A percentile compares a stretch with the other conserved stretches of the same genome.
These are phyloP conservation scores for Aaosphaeria pasadenensis DNA, from an alignment of 2,329 filamentous ascomycete genomes.

Conservation along the genomic window DNA sequence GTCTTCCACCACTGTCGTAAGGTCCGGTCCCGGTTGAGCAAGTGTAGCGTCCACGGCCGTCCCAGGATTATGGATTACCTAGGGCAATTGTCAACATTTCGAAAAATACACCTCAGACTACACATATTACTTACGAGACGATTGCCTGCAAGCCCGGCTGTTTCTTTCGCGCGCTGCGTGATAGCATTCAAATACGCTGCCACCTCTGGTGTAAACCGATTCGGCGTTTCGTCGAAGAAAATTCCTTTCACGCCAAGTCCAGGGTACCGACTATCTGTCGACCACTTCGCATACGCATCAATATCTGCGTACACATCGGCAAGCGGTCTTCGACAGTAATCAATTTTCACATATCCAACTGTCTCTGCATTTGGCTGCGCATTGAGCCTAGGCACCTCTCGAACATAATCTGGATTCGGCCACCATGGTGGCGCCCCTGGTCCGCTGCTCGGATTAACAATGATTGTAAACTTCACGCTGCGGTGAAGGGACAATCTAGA, in stretches of 20 bases:
- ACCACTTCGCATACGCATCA: conserved; percentile 44
- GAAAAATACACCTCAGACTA: not conserved
- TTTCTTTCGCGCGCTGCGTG: conserved; percentile 2
- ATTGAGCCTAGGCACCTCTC: conserved; percentile 38
- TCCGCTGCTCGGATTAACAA: conserved; percentile 46
- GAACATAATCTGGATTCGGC: conserved; percentile 43
- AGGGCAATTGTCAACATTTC: not conserved
- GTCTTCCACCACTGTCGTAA: conserved; percentile 24
- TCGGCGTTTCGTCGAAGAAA: conserved; percentile 49
- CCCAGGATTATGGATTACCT: conserved; percentile 31
- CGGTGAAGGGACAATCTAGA: not conserved
- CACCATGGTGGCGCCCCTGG: conserved; percentile 40
- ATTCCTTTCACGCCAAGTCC: conserved; percentile 45
- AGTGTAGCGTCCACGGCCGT: conserved; percentile 19
- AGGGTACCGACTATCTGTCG: conserved; percentile 19
- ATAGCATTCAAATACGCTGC: conserved; percentile 4
- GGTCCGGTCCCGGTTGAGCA: conserved; percentile 19
- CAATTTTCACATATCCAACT: conserved; percentile 48
- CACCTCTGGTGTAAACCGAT: conserved; percentile 2
- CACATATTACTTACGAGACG: conserved; percentile 4
- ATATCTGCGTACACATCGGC: conserved; percentile 34
- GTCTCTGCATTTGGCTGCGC: conserved; percentile 44
- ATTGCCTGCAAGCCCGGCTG: conserved; percentile 4
- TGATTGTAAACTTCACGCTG: conserved; percentile 44
- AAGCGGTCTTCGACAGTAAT: conserved; percentile 34